Evolutionary conservation across 2,329 filamentous ascomycete genomes (phyloP).

Genomic region (Didymella exigua): DNA sequence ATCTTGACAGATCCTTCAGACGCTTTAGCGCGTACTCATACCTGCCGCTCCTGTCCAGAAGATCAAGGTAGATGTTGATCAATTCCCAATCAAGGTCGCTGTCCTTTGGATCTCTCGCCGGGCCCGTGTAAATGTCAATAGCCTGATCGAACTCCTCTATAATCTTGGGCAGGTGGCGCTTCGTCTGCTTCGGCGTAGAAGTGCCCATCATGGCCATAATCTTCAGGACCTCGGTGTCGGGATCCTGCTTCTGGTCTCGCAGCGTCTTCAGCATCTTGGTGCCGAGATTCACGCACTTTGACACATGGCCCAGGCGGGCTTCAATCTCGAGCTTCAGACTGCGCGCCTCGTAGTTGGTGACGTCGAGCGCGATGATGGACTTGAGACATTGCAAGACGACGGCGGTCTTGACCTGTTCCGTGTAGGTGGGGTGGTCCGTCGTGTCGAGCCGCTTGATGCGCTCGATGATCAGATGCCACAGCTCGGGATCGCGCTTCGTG

Average conservation of each 20-base stretch:
- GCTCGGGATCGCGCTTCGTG: slow-evolving; percentile 60
- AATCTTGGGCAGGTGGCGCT: slow-evolving; percentile 55
- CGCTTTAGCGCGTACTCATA: slow-evolving; percentile 70
- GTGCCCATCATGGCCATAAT: slow-evolving; percentile 64
- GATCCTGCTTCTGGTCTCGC: slow-evolving; percentile 49
- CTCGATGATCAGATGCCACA: slow-evolving; percentile 64
- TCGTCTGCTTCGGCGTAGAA: slow-evolving; percentile 54
- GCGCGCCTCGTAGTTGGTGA: slow-evolving; percentile 58
- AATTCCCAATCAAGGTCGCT: slow-evolving; percentile 74
- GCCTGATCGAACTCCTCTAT: slow-evolving; percentile 59
- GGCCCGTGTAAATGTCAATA: slow-evolving; percentile 55
- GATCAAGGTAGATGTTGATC: slow-evolving; percentile 81
- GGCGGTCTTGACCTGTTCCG: slow-evolving; percentile 34
- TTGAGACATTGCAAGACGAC: slow-evolving; percentile 41
- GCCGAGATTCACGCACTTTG: slow-evolving; percentile 49
- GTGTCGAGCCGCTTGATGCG: slow-evolving; percentile 57
- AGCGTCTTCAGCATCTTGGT: slow-evolving; percentile 60
- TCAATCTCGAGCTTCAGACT: slow-evolving; percentile 62
- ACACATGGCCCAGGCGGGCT: slow-evolving; percentile 51
- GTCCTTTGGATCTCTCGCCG: slow-evolving; percentile 50
- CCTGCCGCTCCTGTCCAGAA: slow-evolving; percentile 69
- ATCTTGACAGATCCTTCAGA: slow-evolving; percentile 75
- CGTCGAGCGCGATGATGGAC: slow-evolving; percentile 60
- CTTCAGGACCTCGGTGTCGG: slow-evolving; percentile 59
- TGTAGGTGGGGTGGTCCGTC: slow-evolving; percentile 36